Evolutionary conservation across 2,329 filamentous ascomycete genomes (phyloP), one percentile per base, ranked within the genome.

Genomic region (Grosmannia huntii): DNA sequence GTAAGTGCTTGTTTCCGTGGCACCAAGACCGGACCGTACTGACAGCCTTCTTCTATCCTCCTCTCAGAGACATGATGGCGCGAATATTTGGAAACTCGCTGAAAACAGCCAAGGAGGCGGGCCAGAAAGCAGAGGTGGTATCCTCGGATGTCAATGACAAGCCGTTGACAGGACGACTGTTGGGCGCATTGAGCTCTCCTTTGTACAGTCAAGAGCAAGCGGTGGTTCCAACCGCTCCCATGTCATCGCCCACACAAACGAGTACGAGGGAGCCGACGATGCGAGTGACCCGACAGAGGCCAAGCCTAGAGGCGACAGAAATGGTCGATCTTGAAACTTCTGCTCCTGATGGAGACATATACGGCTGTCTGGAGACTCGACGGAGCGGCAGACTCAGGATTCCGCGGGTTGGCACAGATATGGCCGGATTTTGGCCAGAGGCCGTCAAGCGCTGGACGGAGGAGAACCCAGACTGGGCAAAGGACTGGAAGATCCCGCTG

Each of bases 401-500:
- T 16, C n/a, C 23, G 16, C 53, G 36, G 36, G 11, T 54, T 12
- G 10, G n/a, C 31, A 7, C 14, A 4, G 52, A 11, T n/a, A 21
- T 4, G 1, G 11, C 25, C 33, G 28, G 9, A 12, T 44, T 48
- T 14, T 14, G 14, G 7, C 16, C 2, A 19, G 60, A 21, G 14
- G 25, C 55, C 12, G 28, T 48, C 21, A 66, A 68, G 46, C 65
- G 68, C 16, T 86, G 82, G 82, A 80, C 80, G 1, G 64, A 66
- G 7, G 60, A 70, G 28, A 44, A 54, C 36, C 53, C 53, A 0
- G 36, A 28, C 36, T 55, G 53, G 53, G 41, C 53, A 5, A 31
- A 33, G 41, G 41, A 70, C 0, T 86, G 82, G 82, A 71, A 75
- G 19, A 75, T 74, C 55, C 79, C 85, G 1, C 73, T 91, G 1